Percentiles rank a stretch among this genome's conserved stretches.
These are phyloP conservation scores for Boletellus deceptivus DNA, from an alignment of 1,284 basidiomycete species.

Conservation along the genomic window DNA sequence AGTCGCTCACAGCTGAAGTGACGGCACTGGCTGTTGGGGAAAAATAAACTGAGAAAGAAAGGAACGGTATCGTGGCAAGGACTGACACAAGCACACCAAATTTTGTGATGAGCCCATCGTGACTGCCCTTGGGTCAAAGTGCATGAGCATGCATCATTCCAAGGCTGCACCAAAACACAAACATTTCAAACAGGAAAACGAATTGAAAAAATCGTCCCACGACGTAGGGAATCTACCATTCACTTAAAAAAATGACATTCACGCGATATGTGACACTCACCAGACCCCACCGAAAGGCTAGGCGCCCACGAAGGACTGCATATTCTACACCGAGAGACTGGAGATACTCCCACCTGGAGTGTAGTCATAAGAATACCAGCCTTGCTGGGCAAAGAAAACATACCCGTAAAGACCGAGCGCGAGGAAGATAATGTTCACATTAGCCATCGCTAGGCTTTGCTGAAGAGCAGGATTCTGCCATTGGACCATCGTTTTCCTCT, in stretches of 20 bases:
- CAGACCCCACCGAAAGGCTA: constrained; percentile 23
- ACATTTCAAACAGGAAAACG: constrained; percentile 12
- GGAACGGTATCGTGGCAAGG: neutral
- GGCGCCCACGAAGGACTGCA: constrained; percentile 16
- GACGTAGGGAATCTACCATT: constrained; percentile 22
- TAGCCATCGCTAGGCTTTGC: neutral
- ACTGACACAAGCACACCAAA: constrained; percentile 17
- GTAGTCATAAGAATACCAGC: neutral
- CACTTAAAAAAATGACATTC: neutral
- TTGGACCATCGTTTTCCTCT: constrained; percentile 8
- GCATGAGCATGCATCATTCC: neutral
- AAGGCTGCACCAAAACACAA: neutral
- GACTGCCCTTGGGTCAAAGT: constrained; percentile 4
- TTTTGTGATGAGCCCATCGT: neutral
- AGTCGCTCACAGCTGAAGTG: constrained; percentile 6
- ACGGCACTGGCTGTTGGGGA: constrained; percentile 1
- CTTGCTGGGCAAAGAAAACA: constrained; percentile 9
- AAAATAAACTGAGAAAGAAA: neutral
- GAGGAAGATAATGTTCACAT: constrained; percentile 3
- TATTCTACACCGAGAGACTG: constrained; percentile 17
- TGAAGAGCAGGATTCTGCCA: constrained; percentile 10
- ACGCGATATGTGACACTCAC: constrained; percentile 4
- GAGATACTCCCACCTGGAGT: constrained; percentile 25
- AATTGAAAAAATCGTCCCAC: constrained; percentile 10
- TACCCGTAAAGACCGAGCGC: constrained; percentile 16